These are phyloP conservation scores for Thalassiosira exigua DNA, from an alignment of 352 stramenopile species.

Conservation along the genomic window DNA sequence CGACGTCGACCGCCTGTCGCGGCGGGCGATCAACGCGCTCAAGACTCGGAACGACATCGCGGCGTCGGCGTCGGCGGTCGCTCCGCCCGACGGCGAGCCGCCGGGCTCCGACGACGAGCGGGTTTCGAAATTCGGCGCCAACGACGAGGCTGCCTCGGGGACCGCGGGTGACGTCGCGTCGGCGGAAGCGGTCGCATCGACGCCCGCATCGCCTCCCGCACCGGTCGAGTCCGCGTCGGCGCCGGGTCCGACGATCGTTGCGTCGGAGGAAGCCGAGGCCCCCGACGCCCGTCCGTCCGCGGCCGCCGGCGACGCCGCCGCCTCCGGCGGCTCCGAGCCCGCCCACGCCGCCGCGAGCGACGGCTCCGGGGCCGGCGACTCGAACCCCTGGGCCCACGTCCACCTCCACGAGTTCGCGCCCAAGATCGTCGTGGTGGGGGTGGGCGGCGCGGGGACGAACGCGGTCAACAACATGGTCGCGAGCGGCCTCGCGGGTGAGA, in stretches of 20 bases:
- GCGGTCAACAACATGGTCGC: conserved; percentile 85
- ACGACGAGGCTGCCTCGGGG: background rate
- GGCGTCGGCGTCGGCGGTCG: background rate
- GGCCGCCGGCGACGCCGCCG: too few species aligned
- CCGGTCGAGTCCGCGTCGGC: too few species aligned
- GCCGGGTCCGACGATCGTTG: too few species aligned
- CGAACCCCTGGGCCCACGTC: conserved; percentile 35
- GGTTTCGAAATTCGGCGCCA: background rate
- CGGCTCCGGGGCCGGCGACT: conserved; percentile 2
- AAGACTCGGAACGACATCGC: conserved; percentile 29
- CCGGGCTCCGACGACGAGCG: background rate
- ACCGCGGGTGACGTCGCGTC: too few species aligned
- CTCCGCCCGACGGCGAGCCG: too few species aligned
- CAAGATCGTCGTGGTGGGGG: conserved; percentile 61
- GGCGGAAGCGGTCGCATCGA: too few species aligned
- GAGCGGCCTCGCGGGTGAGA: conserved; percentile 73
- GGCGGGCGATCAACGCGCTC: conserved; percentile 30
- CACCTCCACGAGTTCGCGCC: conserved; percentile 63
- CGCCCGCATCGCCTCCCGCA: too few species aligned
- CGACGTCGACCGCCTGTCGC: conserved; percentile 29
- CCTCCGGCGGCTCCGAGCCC: too few species aligned
- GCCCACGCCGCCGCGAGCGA: background rate
- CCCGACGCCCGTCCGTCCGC: background rate
- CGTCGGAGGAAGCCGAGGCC: background rate
- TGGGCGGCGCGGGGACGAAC: conserved; percentile 66